Conservation (phyloP, 495 filamentous ascomycete species). For the Xylaria sp. region DNA sequence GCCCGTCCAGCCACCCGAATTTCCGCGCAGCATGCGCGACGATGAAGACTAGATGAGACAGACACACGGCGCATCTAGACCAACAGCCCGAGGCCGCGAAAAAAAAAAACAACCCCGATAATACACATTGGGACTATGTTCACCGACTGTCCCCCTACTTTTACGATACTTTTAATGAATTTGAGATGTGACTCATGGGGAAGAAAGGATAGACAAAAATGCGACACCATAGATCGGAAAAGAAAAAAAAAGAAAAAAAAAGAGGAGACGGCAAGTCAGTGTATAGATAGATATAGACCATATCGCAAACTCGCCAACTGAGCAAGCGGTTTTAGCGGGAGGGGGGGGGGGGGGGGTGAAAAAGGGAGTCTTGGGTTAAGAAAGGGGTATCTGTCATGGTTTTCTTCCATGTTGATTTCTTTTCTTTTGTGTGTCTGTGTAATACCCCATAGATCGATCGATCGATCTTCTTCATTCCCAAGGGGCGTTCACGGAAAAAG, state of each 20-base stretch:
- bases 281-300: not conserved
- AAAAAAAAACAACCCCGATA: no score
- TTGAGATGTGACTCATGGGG: not conserved
- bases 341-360: no score
- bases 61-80: not conserved
- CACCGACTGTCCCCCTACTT: not conserved
- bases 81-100: not conserved
- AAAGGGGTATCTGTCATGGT: not conserved
- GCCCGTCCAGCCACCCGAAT: slow-evolving; percentile 8
- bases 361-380: not conserved
- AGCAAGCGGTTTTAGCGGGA: not conserved
- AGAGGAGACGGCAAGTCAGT: not conserved
- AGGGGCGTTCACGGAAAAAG: not conserved
- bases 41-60: not conserved
- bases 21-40: not conserved
- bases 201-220: not conserved
- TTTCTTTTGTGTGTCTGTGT: not conserved
- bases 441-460: slow-evolving; percentile 10
- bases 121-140: not conserved
- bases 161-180: not conserved
- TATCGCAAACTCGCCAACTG: not conserved
- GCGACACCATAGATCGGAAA: not conserved
- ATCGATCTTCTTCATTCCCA: not conserved
- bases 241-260: not conserved
- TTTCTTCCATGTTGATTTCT: not conserved